Percentiles rank a stretch among this genome's conserved stretches.
Evolutionary conservation across 2,329 filamentous ascomycete species (phyloP).

Genomic region (Pseudocercospora musae): DNA sequence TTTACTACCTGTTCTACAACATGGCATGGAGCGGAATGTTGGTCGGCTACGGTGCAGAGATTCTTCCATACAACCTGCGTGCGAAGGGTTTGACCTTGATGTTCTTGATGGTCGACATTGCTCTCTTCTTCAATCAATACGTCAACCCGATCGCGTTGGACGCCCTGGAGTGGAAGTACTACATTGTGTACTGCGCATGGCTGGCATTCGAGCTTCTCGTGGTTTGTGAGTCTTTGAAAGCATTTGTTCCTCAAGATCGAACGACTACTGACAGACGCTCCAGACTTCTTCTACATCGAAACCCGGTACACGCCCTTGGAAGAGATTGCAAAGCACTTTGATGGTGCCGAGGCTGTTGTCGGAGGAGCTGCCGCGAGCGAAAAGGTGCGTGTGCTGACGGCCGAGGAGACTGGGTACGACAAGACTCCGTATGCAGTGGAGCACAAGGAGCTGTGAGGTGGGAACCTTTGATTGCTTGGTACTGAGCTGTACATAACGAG

Average conservation of each 20-base stretch:
- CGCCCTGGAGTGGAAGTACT: slow-evolving; percentile 31
- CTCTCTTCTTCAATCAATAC: slow-evolving; percentile 45
- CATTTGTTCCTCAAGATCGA: not conserved
- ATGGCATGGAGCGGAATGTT: slow-evolving; percentile 44
- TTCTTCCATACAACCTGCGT: slow-evolving; percentile 47
- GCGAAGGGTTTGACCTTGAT: slow-evolving; percentile 46
- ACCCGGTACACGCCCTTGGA: slow-evolving; percentile 45
- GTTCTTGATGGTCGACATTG: slow-evolving; percentile 45
- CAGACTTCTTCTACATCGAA: slow-evolving; percentile 39
- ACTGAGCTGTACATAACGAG: not conserved
- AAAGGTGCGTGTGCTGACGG: slow-evolving; percentile 29
- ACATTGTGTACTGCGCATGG: slow-evolving; percentile 35
- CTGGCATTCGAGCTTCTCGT: slow-evolving; percentile 33
- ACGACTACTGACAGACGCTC: not conserved
- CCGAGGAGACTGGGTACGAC: slow-evolving; percentile 28
- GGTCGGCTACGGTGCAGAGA: slow-evolving; percentile 46
- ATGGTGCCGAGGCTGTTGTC: slow-evolving; percentile 42
- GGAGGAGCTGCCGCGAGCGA: slow-evolving; percentile 37
- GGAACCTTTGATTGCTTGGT: not conserved
- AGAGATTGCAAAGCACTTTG: slow-evolving; percentile 47
- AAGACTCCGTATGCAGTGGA: slow-evolving; percentile 25
- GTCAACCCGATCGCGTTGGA: slow-evolving; percentile 34
- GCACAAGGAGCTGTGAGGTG: slow-evolving; percentile 24
- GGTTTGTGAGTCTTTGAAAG: slow-evolving; percentile 19
- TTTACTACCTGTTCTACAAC: slow-evolving; percentile 38